Base-by-base conservation (phyloP, 306 rosid genomes). In the Spatholobus suberectus region DNA sequence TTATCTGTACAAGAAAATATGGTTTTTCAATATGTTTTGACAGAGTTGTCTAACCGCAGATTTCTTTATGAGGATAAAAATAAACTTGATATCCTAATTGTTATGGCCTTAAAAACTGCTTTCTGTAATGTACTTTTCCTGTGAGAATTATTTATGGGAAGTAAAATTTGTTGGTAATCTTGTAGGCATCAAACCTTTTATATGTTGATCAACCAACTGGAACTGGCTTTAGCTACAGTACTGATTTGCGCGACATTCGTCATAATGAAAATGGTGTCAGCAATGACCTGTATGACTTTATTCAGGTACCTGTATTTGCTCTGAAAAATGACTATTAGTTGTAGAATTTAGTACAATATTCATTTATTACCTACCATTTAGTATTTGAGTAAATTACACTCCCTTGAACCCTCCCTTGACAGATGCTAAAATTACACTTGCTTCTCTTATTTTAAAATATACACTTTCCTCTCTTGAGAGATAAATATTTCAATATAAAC, bases 141-240 rank as follows among this genome's bases (percentile, higher is more conserved):
- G 41, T 51, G 59, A 47, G 40, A 20, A 46, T 65, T 70, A 32
- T 83, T 35, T 8, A 46, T 37, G 57, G 26, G 59, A 57, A 20
- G 43, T 74, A 61, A 82, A 81, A 21, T 72, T 77, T 67, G 32
- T 43, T 79, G 54, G 51, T 76, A 29, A 67, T 63, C 80, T 84
- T 89, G 91, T 86, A 95, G 98, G 97, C 63, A 21, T 88, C 98
- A 61, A 93, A 92, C 84, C 94, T 94, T 79, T 77, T 94, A 68
- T 94, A 91, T 84, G 96, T 94, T 47, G 98, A 94, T 76, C 98
- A 95, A 84, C 98, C 98, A 27, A 89, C 87, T 81, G 97, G 98
- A 61, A 95, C 98, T 81, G 98, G 98, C 65, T 95, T 91, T 81
- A 95, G 97, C 80, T 95, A 90, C 81, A 93, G 92, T 71, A 82